Percentiles rank a stretch among this genome's conserved stretches.
Conservation (phyloP, 768 basidiomycete species). For the Suillus bovinus region DNA sequence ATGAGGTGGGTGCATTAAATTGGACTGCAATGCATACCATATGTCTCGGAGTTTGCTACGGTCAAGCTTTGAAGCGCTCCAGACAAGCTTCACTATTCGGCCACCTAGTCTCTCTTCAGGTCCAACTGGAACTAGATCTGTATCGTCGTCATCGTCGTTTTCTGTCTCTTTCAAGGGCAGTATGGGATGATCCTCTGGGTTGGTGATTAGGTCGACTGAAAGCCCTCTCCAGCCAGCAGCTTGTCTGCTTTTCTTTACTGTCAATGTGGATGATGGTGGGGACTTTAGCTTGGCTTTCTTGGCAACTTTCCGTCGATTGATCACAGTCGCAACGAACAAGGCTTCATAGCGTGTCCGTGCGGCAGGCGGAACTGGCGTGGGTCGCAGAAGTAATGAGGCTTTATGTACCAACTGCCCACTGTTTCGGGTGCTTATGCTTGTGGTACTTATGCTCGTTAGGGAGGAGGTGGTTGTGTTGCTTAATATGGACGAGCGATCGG, state of each 20-base stretch:
- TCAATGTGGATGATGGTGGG: constrained; percentile 21
- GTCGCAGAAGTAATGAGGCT: constrained; percentile 42
- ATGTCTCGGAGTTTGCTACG: constrained; percentile 55
- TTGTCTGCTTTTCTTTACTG: constrained; percentile 46
- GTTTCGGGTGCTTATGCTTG: constrained; percentile 19
- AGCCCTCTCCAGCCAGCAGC: constrained; percentile 76
- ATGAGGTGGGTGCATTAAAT: constrained; percentile 6
- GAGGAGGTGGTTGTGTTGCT: constrained; percentile 44
- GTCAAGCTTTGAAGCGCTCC: constrained; percentile 61
- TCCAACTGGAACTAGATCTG: constrained; percentile 26
- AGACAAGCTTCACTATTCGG: constrained; percentile 55
- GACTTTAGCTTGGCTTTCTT: constrained; percentile 35
- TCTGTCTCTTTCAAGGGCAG: constrained; percentile 15
- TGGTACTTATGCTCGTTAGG: constrained; percentile 38
- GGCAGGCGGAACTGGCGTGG: constrained; percentile 66
- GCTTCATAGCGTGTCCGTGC: constrained; percentile 67
- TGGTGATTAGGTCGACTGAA: constrained; percentile 65
- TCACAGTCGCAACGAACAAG: constrained; percentile 62
- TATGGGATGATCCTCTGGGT: constrained; percentile 35
- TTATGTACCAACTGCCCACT: constrained; percentile 26
- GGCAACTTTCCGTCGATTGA: constrained; percentile 44
- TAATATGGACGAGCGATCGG: constrained; percentile 64
- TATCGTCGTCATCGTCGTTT: constrained; percentile 31
- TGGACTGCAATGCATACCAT: constrained; percentile 50
- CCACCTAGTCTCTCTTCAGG: constrained; percentile 56